phyloP scores from a whole-genome alignment of 2,329 filamentous ascomycete genomes.

The Aspergillus tamarii region DNA sequence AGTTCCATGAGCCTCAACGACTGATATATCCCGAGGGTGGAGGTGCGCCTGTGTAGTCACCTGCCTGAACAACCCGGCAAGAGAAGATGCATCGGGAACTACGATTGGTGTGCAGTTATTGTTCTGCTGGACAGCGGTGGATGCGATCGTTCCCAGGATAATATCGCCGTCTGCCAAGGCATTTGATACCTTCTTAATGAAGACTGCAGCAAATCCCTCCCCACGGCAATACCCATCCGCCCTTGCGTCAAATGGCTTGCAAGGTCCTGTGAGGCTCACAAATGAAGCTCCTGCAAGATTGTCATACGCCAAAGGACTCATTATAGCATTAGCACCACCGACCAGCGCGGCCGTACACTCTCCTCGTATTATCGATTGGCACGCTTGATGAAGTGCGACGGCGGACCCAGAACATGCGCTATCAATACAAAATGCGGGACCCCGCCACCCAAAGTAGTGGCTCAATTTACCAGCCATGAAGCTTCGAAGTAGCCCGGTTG shows the following conservation, averaged over 20 bases:
- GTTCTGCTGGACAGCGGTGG: conserved; percentile 38
- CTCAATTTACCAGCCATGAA: conserved; percentile 38
- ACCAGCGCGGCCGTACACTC: conserved; percentile 33
- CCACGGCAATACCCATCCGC: conserved; percentile 58
- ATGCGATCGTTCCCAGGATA: conserved; percentile 49
- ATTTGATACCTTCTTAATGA: conserved; percentile 52
- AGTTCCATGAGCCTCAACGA: conserved; percentile 41
- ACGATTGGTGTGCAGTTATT: conserved; percentile 30
- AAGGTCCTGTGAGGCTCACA: conserved; percentile 49
- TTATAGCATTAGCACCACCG: conserved; percentile 40
- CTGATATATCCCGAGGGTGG: conserved; percentile 29
- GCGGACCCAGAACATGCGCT: conserved; percentile 48
- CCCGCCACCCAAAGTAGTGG: conserved; percentile 49
- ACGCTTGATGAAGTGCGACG: conserved; percentile 37
- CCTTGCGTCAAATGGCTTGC: conserved; percentile 50
- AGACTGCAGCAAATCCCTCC: conserved; percentile 51
- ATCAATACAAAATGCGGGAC: conserved; percentile 46
- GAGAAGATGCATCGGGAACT: conserved; percentile 24
- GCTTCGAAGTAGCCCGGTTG: conserved; percentile 29
- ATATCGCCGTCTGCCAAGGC: conserved; percentile 51
- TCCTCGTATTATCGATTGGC: conserved; percentile 24
- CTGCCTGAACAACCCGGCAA: conserved; percentile 34
- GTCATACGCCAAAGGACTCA: conserved; percentile 27
- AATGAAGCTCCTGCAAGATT: conserved; percentile 43
- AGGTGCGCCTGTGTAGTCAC: conserved; percentile 28